These are phyloP conservation scores for Camellia granthamiana DNA, from an alignment of 148 eudicot genomes.

Conservation along the genomic window DNA sequence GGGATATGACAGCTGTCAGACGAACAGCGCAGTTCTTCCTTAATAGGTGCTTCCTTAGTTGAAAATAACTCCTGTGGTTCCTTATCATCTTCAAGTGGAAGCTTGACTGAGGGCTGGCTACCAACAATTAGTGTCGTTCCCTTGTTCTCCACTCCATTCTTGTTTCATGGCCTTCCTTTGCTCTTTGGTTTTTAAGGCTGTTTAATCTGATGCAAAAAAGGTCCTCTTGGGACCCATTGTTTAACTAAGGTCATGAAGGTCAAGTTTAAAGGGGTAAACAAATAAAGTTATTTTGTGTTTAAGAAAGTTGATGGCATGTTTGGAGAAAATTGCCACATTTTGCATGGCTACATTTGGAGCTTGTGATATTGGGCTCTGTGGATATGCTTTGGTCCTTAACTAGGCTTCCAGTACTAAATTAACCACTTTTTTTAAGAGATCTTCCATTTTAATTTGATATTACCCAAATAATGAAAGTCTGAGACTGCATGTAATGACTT, in stretches of 20 bases:
- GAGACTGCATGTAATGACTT: not conserved
- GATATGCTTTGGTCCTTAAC: not conserved
- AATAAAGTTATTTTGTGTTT: too few species aligned
- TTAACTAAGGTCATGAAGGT: too few species aligned
- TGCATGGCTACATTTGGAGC: not conserved
- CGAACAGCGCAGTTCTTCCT: slow-evolving; percentile 94
- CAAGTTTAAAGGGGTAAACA: too few species aligned
- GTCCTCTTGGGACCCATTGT: too few species aligned
- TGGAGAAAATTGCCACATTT: not conserved
- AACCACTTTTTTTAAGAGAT: not conserved
- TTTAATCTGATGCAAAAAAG: too few species aligned
- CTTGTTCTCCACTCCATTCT: not conserved
- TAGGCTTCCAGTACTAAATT: not conserved
- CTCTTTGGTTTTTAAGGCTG: not conserved
- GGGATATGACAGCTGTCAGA: slow-evolving; percentile 96
- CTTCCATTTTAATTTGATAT: not conserved
- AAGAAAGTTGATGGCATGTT: too few species aligned
- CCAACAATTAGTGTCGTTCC: not conserved
- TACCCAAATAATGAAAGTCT: not conserved
- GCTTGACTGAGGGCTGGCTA: not conserved
- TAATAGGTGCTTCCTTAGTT: slow-evolving; percentile 53
- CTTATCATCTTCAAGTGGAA: not conserved
- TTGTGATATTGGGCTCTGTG: not conserved
- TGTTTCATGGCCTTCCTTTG: not conserved
- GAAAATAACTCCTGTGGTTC: not conserved